Conservation (phyloP, 169 alveolate genomes). For the Plasmodium coatneyi region DNA sequence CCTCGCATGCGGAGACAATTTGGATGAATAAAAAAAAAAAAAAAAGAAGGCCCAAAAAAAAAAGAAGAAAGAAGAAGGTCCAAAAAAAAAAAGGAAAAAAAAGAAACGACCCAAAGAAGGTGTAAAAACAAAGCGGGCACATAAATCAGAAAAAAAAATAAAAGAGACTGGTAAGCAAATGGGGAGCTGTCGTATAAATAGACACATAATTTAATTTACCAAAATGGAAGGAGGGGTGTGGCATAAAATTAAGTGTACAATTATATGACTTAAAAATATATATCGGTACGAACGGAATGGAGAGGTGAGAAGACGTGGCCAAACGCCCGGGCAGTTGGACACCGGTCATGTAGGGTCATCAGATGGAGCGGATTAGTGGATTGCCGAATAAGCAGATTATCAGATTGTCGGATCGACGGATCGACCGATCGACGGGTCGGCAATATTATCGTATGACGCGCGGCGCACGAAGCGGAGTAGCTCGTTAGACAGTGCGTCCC, state of each 20-base stretch:
- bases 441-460: neutral
- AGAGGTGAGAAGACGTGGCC: neutral
- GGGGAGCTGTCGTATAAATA: neutral
- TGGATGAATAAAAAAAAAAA: neutral
- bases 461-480: neutral
- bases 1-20: neutral
- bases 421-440: neutral
- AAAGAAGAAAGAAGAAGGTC: neutral
- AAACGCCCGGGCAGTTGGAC: neutral
- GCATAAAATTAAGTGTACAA: neutral
- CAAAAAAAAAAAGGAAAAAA: too few species aligned
- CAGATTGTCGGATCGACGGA: neutral
- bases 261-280: neutral
- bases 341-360: neutral
- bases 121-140: neutral
- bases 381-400: neutral
- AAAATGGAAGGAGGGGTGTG: neutral
- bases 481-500: neutral
- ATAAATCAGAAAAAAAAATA: neutral
- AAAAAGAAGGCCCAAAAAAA: neutral
- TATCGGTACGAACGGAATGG: neutral
- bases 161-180: neutral
- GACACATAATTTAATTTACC: neutral
- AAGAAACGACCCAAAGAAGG: neutral
- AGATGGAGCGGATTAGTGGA: neutral